Conservation (phyloP, 2,329 filamentous ascomycete genomes). For the Ambrosiella xylebori region DNA sequence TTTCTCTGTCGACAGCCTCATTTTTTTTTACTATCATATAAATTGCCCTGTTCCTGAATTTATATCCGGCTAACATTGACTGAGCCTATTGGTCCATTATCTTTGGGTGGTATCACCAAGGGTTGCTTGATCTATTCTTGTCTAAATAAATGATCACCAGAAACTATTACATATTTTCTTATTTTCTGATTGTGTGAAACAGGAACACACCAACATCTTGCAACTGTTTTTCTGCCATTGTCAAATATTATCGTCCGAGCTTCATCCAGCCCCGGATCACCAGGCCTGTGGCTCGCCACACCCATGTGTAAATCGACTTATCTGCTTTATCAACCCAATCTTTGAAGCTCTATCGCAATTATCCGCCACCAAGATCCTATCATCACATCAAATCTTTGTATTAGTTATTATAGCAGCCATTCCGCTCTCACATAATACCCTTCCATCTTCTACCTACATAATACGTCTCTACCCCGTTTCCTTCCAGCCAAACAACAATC, state of each 20-base stretch:
- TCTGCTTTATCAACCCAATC: too few relatives aligned
- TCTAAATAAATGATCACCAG: background rate
- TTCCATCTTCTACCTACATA: constrained; percentile 1
- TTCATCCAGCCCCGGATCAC: too few relatives aligned
- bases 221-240: too few relatives aligned
- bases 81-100: background rate
- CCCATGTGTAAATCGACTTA: too few relatives aligned
- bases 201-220: too few relatives aligned
- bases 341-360: too few relatives aligned
- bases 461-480: constrained; percentile 8
- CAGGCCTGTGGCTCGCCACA: too few relatives aligned
- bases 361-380: too few relatives aligned
- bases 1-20: background rate
- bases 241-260: too few relatives aligned
- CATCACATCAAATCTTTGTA: background rate
- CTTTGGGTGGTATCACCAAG: background rate
- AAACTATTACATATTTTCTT: too few relatives aligned
- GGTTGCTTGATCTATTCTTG: background rate
- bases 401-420: background rate
- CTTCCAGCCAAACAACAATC: background rate
- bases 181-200: too few relatives aligned
- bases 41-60: background rate
- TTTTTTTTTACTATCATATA: background rate
- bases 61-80: background rate
- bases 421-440: background rate